Base-by-base conservation (phyloP, 208 protist species). In the Leptomonas seymouri region DNA sequence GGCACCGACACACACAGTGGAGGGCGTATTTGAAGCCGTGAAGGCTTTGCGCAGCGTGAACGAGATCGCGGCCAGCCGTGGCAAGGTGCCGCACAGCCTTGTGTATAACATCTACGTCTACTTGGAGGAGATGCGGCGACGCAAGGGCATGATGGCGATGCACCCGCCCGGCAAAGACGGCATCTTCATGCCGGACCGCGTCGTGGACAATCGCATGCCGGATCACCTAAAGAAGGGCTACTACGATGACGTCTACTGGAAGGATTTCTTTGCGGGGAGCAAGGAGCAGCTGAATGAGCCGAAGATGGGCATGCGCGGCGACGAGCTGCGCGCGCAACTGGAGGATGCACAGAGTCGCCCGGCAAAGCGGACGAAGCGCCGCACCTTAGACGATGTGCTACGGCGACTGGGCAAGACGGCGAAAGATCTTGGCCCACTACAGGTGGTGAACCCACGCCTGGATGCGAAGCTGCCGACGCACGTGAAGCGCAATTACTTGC, bases 81-180 rank as follows among this genome's bases (percentile, higher is more conserved):
- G 93, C 39, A 97, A 97, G 79, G 91, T 97, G 46, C 91, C 93
- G 21, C 90, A 94, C 78, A 95, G 89, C 20, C 90, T 97, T 62
- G 89, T 97, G 50, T 84, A 96, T 75, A 97, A 97, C 74, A 96
- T 96, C 57, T 97, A 96, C 76, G 91, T 89, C n/a, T 97, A 97
- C 76, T 76, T 97, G 28, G 90, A 97, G 68, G 93, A 97, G 76
- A 68, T 97, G 58, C 90, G 93, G 21, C 85, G 93, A 14, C 85
- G 93, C 11, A 96, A 96, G 68, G 93, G 93, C 56, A 97, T 97
- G 93, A 93, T 97, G 86, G 93, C 93, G 51, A 95, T 96, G 93
- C 93, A 97, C 68, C 93, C 93, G 49, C 84, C 82, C 12, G 93
- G 93, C 55, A 95, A 95, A 76, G 93, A 96, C 75, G 93, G 91